A percentile compares a stretch with the other conserved stretches of the same genome.
Evolutionary conservation across 768 basidiomycete genomes (phyloP).

Genomic region (Pisolithus orientalis): DNA sequence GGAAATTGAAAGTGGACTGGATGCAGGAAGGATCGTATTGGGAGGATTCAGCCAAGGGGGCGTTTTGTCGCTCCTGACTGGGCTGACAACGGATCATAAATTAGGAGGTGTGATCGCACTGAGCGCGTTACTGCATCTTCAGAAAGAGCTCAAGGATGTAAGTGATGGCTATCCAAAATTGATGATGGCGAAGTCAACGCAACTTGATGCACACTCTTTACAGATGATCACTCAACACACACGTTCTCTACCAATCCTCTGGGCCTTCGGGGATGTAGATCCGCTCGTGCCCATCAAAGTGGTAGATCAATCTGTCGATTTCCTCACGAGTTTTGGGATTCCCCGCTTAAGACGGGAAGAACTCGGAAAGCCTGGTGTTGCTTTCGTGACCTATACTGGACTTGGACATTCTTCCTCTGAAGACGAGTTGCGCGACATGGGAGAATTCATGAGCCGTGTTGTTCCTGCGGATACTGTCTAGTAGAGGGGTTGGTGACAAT

Average conservation of each 20-base stretch:
- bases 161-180: constrained; percentile 13
- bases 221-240: constrained; percentile 60
- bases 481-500: no score
- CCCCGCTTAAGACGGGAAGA: neutral
- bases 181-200: neutral
- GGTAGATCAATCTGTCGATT: constrained; percentile 47
- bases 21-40: constrained; percentile 61
- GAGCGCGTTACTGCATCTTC: constrained; percentile 34
- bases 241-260: constrained; percentile 64
- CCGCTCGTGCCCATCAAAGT: constrained; percentile 55
- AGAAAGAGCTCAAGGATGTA: constrained; percentile 54
- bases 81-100: constrained; percentile 45
- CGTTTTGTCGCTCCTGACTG: constrained; percentile 58
- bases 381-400: constrained; percentile 55
- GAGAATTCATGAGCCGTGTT: no score
- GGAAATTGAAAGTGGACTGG: constrained; percentile 67
- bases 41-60: constrained; percentile 81
- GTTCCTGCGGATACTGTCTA: no score
- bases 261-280: constrained; percentile 74
- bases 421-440: constrained; percentile 41
- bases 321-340: constrained; percentile 47
- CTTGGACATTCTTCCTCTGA: constrained; percentile 56
- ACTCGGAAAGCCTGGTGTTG: constrained; percentile 37
- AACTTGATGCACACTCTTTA: neutral
- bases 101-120: constrained; percentile 52